These are phyloP conservation scores for Lactarius vividus DNA, from an alignment of 768 basidiomycete genomes.

Conservation along the genomic window DNA sequence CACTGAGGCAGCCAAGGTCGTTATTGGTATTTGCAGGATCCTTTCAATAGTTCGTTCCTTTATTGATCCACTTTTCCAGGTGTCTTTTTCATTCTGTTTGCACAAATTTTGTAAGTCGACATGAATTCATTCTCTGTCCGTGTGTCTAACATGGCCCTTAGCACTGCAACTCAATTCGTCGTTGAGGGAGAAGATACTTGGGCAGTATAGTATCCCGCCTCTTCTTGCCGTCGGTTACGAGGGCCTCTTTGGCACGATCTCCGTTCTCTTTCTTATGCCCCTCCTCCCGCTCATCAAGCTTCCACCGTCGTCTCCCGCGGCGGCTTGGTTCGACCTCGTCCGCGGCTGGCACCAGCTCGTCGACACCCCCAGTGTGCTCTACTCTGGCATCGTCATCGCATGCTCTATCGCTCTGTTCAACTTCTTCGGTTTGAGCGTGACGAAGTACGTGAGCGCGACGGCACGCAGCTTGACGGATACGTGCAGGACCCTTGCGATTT, in stretches of 20 bases:
- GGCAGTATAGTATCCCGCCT: slow-evolving; percentile 80
- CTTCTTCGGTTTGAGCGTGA: slow-evolving; percentile 83
- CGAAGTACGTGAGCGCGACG: slow-evolving; percentile 90
- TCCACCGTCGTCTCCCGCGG: slow-evolving; percentile 57
- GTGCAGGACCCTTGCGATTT: slow-evolving; percentile 93
- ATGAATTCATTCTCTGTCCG: slow-evolving; percentile 24
- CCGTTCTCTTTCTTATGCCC: slow-evolving; percentile 77
- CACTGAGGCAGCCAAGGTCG: slow-evolving; percentile 64
- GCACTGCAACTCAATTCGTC: slow-evolving; percentile 90
- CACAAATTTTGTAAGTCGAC: slow-evolving; percentile 81
- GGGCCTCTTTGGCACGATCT: slow-evolving; percentile 84
- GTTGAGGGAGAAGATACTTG: slow-evolving; percentile 96
- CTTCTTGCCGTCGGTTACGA: slow-evolving; percentile 93
- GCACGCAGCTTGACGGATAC: slow-evolving; percentile 91
- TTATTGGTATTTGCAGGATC: slow-evolving; percentile 56
- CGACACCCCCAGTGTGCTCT: slow-evolving; percentile 57
- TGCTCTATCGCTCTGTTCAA: slow-evolving; percentile 57
- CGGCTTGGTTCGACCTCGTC: slow-evolving; percentile 75
- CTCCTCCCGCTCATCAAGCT: slow-evolving; percentile 71
- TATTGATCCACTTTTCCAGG: slow-evolving; percentile 45
- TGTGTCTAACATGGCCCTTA: slow-evolving; percentile 33
- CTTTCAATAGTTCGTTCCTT: slow-evolving; percentile 23
- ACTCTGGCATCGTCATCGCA: slow-evolving; percentile 47
- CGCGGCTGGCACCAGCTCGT: slow-evolving; percentile 90
- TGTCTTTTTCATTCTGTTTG: slow-evolving; percentile 88